phyloP scores from a whole-genome alignment of 2,329 filamentous ascomycete genomes.

The Aschersonia sp. region DNA sequence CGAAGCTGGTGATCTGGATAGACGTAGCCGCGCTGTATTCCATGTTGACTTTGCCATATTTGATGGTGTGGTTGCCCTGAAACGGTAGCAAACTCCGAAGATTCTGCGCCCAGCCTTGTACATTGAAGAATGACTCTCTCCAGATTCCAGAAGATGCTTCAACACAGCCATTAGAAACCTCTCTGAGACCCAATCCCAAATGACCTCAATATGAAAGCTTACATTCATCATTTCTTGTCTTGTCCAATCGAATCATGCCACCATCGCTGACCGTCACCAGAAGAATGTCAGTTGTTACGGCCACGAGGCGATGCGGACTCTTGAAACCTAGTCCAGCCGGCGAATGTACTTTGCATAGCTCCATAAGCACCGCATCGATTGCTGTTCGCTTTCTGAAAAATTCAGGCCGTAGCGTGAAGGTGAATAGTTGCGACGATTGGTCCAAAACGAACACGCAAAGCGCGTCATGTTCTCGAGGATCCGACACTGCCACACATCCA shows the following conservation, averaged over 20 bases:
- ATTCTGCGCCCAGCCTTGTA: slow-evolving; percentile 56
- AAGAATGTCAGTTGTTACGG: slow-evolving; percentile 57
- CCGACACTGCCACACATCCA: slow-evolving; percentile 69
- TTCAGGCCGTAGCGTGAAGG: slow-evolving; percentile 68
- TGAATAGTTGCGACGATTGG: slow-evolving; percentile 65
- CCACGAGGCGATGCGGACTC: slow-evolving; percentile 66
- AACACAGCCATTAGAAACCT: not conserved
- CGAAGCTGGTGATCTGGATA: slow-evolving; percentile 37
- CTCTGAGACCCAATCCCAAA: not conserved
- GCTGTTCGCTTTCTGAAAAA: slow-evolving; percentile 59
- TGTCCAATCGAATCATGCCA: slow-evolving; percentile 56
- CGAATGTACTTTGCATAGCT: slow-evolving; percentile 60
- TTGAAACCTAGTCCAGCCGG: slow-evolving; percentile 66
- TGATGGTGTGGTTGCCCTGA: slow-evolving; percentile 47
- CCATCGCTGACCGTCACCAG: slow-evolving; percentile 73
- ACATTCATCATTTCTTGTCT: slow-evolving; percentile 34
- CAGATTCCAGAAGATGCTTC: slow-evolving; percentile 27
- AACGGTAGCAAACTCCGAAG: slow-evolving; percentile 53
- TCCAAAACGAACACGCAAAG: slow-evolving; percentile 71
- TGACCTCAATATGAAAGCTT: slow-evolving; percentile 10
- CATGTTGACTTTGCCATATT: slow-evolving; percentile 48
- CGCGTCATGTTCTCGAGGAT: slow-evolving; percentile 62
- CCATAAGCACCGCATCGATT: slow-evolving; percentile 58
- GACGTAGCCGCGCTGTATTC: slow-evolving; percentile 55
- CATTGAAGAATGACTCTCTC: slow-evolving; percentile 61